These are phyloP conservation scores for Ceratobasidium theobromae DNA, from an alignment of 1,284 basidiomycete genomes.

Conservation along the genomic window DNA sequence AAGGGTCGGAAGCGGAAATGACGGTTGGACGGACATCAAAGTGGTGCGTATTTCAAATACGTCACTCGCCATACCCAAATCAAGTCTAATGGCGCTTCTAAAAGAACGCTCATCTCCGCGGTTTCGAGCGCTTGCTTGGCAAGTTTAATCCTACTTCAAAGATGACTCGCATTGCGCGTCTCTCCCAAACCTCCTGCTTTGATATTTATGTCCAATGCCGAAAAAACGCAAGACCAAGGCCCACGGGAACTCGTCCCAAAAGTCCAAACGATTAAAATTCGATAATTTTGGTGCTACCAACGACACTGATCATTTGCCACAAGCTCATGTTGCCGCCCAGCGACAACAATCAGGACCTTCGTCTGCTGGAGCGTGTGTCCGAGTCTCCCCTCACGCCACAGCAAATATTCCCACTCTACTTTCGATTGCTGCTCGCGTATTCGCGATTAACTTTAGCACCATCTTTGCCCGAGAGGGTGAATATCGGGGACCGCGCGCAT, in stretches of 20 bases:
- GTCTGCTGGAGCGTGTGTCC: conserved; percentile 9
- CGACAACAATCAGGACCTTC: conserved; percentile 4
- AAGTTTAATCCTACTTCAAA: too few species aligned
- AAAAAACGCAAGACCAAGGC: conserved; percentile 4
- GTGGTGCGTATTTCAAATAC: not conserved
- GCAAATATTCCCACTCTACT: conserved; percentile 5
- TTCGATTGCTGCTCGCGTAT: conserved; percentile 38
- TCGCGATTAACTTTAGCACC: conserved; percentile 50
- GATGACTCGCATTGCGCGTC: not conserved
- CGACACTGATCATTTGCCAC: conserved; percentile 1
- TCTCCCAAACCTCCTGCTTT: not conserved
- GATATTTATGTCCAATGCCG: not conserved
- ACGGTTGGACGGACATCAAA: conserved; percentile 1
- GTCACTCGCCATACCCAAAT: not conserved
- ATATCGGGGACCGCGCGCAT: conserved; percentile 35
- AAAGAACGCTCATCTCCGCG: not conserved
- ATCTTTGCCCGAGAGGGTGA: conserved; percentile 49
- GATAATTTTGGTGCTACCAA: conserved; percentile 14
- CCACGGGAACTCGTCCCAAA: not conserved
- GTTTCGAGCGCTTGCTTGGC: not conserved
- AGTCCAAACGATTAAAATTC: conserved; percentile 10
- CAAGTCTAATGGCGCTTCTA: not conserved
- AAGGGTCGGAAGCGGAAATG: not conserved
- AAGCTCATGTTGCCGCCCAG: conserved; percentile 11
- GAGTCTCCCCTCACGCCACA: not conserved